Percentiles rank a stretch among this genome's conserved stretches.
These are phyloP conservation scores for Aspergillus diversus DNA, from an alignment of 495 filamentous ascomycete species.

Conservation along the genomic window DNA sequence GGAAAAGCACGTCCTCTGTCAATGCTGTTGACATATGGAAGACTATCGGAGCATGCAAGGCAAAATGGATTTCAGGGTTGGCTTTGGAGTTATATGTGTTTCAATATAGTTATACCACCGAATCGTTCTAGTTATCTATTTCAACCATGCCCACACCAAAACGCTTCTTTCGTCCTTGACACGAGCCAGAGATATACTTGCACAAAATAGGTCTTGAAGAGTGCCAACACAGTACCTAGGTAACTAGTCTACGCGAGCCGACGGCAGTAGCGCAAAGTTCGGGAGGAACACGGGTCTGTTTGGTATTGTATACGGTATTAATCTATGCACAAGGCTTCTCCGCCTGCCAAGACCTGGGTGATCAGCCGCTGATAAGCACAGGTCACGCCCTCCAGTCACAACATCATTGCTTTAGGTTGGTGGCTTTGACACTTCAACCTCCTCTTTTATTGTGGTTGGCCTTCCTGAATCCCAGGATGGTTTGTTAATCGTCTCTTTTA, in stretches of 20 bases:
- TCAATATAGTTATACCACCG: neutral
- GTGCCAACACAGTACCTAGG: too few relatives aligned
- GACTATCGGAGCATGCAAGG: conserved; percentile 2
- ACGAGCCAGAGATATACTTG: too few relatives aligned
- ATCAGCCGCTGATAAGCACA: conserved; percentile 5
- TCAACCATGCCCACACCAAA: neutral
- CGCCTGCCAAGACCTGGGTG: neutral
- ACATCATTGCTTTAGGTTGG: neutral
- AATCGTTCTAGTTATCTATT: neutral
- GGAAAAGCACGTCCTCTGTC: conserved; percentile 7
- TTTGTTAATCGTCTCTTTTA: too few relatives aligned
- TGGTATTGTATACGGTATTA: conserved; percentile 4
- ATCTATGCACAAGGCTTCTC: too few relatives aligned
- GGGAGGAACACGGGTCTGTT: neutral
- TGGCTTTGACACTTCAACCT: neutral
- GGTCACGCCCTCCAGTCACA: neutral
- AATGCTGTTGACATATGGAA: neutral
- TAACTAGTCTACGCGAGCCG: too few relatives aligned
- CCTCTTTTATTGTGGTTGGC: neutral
- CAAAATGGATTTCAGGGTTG: neutral
- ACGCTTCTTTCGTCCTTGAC: too few relatives aligned
- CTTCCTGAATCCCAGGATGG: too few relatives aligned
- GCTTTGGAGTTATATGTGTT: conserved; percentile 1
- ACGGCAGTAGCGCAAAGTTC: too few relatives aligned
- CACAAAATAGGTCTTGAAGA: too few relatives aligned